Conservation (phyloP, 345 rosid species). For the Acer campestre region DNA sequence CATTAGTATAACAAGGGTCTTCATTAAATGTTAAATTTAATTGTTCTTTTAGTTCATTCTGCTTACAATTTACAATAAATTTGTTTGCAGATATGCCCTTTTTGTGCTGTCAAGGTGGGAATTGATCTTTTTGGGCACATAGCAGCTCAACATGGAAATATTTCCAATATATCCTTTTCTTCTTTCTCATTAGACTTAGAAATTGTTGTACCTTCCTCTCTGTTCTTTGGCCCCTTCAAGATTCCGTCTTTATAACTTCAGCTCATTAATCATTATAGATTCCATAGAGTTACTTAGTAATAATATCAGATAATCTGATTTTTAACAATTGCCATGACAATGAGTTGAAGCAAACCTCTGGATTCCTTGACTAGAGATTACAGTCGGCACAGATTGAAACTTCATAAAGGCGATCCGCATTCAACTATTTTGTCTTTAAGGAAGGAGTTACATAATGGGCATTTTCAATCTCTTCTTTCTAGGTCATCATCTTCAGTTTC, state of each 20-base stretch:
- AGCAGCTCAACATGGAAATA: conserved; percentile 45
- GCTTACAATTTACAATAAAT: not conserved
- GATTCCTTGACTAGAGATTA: conserved; percentile 66
- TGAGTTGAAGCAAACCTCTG: conserved; percentile 21
- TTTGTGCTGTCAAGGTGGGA: conserved; percentile 51
- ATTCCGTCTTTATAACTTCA: not conserved
- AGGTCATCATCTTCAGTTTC: conserved; percentile 32
- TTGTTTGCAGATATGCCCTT: conserved; percentile 58
- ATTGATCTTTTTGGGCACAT: conserved; percentile 59
- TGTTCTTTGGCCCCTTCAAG: not conserved
- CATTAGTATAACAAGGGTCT: not conserved
- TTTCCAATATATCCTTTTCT: conserved; percentile 62
- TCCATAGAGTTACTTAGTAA: not conserved
- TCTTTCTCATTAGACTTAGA: not conserved
- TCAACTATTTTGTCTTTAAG: conserved; percentile 40
- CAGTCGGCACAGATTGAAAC: conserved; percentile 61
- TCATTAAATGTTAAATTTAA: not conserved
- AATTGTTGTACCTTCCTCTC: not conserved
- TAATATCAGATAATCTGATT: not conserved
- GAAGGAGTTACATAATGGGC: conserved; percentile 46
- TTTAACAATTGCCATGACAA: conserved; percentile 7
- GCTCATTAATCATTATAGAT: not conserved
- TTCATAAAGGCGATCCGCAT: conserved; percentile 46
- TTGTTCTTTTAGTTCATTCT: not conserved
- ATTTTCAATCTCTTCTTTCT: conserved; percentile 43